Conservation (phyloP, 2,329 filamentous ascomycete species). For the Proliferodiscus dingleyae region DNA sequence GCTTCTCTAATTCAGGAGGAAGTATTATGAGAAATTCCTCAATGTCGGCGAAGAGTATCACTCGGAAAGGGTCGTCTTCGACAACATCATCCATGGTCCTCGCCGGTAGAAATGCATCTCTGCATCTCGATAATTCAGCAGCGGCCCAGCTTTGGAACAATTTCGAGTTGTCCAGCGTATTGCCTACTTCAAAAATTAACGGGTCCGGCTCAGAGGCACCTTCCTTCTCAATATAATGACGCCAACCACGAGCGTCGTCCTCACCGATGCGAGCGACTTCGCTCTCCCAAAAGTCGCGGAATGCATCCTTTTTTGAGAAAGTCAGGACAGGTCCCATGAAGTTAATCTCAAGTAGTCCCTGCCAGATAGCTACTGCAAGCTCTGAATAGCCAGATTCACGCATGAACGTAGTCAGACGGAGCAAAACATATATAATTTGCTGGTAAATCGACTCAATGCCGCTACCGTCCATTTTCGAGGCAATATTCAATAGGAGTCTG, state of each 20-base stretch:
- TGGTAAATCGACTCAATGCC: slow-evolving; percentile 27
- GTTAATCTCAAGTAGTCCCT: slow-evolving; percentile 70
- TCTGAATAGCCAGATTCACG: slow-evolving; percentile 75
- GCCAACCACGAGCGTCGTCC: slow-evolving; percentile 65
- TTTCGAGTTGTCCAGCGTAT: slow-evolving; percentile 16
- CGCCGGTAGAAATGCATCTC: slow-evolving; percentile 56
- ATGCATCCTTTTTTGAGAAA: slow-evolving; percentile 30
- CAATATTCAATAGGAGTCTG: slow-evolving; percentile 35
- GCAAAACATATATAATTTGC: slow-evolving; percentile 62
- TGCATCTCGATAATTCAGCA: slow-evolving; percentile 49
- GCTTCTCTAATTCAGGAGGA: slow-evolving; percentile 35
- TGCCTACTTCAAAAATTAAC: slow-evolving; percentile 12
- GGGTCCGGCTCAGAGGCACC: slow-evolving; percentile 17
- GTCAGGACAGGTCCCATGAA: slow-evolving; percentile 50
- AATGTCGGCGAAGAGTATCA: slow-evolving; percentile 77
- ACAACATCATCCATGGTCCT: slow-evolving; percentile 68
- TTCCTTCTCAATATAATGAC: slow-evolving; percentile 38
- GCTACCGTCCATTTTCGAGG: slow-evolving; percentile 5
- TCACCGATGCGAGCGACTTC: slow-evolving; percentile 79
- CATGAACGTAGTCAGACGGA: slow-evolving; percentile 69
- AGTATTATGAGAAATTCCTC: slow-evolving; percentile 54
- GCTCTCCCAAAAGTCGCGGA: slow-evolving; percentile 81
- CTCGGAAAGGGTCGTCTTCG: slow-evolving; percentile 77
- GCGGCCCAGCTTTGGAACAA: slow-evolving; percentile 41
- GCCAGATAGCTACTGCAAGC: slow-evolving; percentile 74